Conservation (phyloP, 805 yeast genomes). For the Ogataea sp. region DNA sequence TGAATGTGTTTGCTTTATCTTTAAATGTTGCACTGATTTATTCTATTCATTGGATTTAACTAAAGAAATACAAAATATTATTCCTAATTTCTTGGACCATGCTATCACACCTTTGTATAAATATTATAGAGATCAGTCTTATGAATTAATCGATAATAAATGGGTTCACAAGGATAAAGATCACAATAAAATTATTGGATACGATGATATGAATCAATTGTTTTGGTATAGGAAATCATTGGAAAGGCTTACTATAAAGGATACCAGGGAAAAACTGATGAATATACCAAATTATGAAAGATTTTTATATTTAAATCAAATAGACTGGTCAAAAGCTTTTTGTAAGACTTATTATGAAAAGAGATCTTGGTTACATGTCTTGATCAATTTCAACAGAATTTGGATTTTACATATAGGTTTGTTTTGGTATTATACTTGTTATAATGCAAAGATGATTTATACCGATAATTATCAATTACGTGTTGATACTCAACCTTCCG, state of each 20-base stretch:
- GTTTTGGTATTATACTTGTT: slow-evolving; percentile 71
- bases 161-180: slow-evolving; percentile 47
- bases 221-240: slow-evolving; percentile 79
- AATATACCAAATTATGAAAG: slow-evolving; percentile 48
- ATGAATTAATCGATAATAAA: slow-evolving; percentile 33
- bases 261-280: slow-evolving; percentile 39
- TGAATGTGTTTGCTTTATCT: slow-evolving; percentile 78
- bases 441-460: slow-evolving; percentile 59
- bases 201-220: slow-evolving; percentile 83
- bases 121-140: slow-evolving; percentile 50
- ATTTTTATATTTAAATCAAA: slow-evolving; percentile 41
- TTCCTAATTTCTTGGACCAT: slow-evolving; percentile 45
- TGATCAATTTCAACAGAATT: slow-evolving; percentile 67
- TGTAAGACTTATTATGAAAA: slow-evolving; percentile 68
- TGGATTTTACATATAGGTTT: slow-evolving; percentile 71
- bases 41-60: slow-evolving; percentile 41
- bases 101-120: slow-evolving; percentile 67
- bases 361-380: slow-evolving; percentile 69
- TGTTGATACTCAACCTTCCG: slow-evolving; percentile 52
- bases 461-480: slow-evolving; percentile 47
- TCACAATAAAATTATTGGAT: slow-evolving; percentile 67
- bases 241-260: slow-evolving; percentile 41
- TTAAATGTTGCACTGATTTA: slow-evolving; percentile 70
- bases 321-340: slow-evolving; percentile 62
- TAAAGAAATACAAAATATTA: slow-evolving; percentile 11